Evolutionary conservation across 1,284 basidiomycete genomes (phyloP).

Genomic region (Serendipita sp.): DNA sequence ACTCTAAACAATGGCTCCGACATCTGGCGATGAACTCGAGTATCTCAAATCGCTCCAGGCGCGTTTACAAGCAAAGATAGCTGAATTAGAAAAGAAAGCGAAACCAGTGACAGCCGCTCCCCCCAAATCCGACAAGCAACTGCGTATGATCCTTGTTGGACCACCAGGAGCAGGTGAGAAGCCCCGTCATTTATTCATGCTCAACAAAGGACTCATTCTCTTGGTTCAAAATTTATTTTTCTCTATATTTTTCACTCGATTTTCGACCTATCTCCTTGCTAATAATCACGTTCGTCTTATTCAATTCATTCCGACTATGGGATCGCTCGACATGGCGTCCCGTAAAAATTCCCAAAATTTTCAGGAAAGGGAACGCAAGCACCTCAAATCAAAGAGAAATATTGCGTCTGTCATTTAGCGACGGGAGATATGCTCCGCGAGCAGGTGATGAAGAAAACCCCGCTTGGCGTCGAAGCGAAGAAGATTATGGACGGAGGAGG

Average conservation of each 20-base stretch:
- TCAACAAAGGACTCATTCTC: background rate
- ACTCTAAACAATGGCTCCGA: constrained; percentile 34
- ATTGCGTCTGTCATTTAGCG: constrained; percentile 93
- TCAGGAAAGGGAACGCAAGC: constrained; percentile 96
- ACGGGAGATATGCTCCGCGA: constrained; percentile 98
- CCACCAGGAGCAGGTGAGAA: constrained; percentile 87
- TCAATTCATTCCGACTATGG: background rate
- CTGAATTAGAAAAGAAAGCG: constrained; percentile 50
- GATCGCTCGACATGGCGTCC: constrained; percentile 1
- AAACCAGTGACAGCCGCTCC: constrained; percentile 26
- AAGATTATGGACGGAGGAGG: constrained; percentile 96
- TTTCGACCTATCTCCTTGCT: background rate
- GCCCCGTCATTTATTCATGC: background rate
- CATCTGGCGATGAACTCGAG: constrained; percentile 52
- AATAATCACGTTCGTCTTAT: background rate
- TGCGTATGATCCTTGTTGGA: constrained; percentile 85
- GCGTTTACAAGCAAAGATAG: constrained; percentile 72
- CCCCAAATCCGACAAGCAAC: constrained; percentile 55
- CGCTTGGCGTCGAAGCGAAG: constrained; percentile 84
- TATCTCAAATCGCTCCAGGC: constrained; percentile 79
- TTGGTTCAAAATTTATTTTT: background rate
- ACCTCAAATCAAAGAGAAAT: constrained; percentile 82
- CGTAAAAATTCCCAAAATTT: background rate
- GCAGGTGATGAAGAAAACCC: constrained; percentile 79
- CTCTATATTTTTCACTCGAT: background rate